phyloP scores from a whole-genome alignment of 371 early-diverging fungal genomes.

The Mucor racemosus region DNA sequence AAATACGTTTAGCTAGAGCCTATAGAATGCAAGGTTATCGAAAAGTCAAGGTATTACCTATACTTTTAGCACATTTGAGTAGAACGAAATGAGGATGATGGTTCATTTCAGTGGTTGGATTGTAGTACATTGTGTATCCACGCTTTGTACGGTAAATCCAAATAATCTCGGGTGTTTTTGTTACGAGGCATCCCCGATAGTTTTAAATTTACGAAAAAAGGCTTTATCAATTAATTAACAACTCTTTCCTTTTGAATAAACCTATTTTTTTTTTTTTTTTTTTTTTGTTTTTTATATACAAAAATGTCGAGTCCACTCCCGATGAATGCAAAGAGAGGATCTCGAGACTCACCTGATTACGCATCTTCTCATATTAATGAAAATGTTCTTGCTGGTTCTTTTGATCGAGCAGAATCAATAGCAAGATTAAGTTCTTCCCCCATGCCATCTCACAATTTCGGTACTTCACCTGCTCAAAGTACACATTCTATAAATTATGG shows the following conservation, averaged over 20 bases:
- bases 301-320: slow-evolving; percentile 35
- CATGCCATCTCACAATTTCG: slow-evolving; percentile 30
- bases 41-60: too few relatives aligned
- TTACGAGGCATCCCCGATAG: not conserved
- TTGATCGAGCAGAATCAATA: slow-evolving; percentile 29
- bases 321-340: slow-evolving; percentile 31
- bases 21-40: too few relatives aligned
- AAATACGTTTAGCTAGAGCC: too few relatives aligned
- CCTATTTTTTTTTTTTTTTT: too few relatives aligned
- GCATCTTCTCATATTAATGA: slow-evolving; percentile 16
- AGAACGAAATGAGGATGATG: not conserved
- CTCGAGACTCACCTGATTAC: slow-evolving; percentile 2
- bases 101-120: not conserved
- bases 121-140: not conserved
- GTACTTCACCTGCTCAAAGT: slow-evolving; percentile 41
- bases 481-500: slow-evolving; percentile 33
- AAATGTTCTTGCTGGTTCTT: slow-evolving; percentile 27
- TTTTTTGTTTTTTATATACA: too few relatives aligned
- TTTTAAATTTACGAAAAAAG: too few relatives aligned
- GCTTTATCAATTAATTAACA: not conserved
- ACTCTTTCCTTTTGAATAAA: slow-evolving; percentile 10
- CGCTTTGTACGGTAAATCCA: not conserved
- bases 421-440: slow-evolving; percentile 38
- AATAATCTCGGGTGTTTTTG: slow-evolving; percentile 5
- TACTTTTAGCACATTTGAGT: too few relatives aligned